These are phyloP conservation scores for Botrytis pseudocinerea DNA, from an alignment of 2,329 filamentous ascomycete genomes.

Conservation along the genomic window DNA sequence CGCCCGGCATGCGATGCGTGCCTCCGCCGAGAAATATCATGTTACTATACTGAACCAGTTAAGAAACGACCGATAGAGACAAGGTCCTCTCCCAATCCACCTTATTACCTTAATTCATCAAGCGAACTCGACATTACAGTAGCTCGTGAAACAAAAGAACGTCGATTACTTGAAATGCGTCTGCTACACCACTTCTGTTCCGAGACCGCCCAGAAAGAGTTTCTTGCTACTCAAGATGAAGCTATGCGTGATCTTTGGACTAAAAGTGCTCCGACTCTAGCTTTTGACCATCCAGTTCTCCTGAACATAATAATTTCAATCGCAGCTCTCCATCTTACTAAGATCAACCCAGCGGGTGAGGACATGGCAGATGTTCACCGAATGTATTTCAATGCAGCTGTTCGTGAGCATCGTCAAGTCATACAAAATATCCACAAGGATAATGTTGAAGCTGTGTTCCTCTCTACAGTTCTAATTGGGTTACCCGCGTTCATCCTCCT, in stretches of 20 bases:
- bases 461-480: background rate
- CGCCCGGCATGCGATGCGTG: background rate
- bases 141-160: background rate
- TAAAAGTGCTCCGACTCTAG: background rate
- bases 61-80: background rate
- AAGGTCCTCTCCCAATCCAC: background rate
- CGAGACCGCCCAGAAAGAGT: background rate
- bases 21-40: background rate
- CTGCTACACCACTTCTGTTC: background rate
- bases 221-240: background rate
- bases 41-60: background rate
- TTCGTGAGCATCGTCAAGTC: background rate
- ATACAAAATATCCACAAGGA: background rate
- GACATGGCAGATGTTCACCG: background rate
- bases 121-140: background rate
- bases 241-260: background rate
- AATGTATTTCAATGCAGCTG: background rate
- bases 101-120: background rate
- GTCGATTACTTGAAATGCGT: background rate
- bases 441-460: background rate
- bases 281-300: background rate
- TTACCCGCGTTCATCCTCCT: background rate
- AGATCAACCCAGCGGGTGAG: background rate
- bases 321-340: background rate
- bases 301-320: background rate